Evolutionary conservation across 768 basidiomycete species (phyloP), one percentile per base, ranked within the genome.

Genomic region (Cystobasidium tubakii): DNA sequence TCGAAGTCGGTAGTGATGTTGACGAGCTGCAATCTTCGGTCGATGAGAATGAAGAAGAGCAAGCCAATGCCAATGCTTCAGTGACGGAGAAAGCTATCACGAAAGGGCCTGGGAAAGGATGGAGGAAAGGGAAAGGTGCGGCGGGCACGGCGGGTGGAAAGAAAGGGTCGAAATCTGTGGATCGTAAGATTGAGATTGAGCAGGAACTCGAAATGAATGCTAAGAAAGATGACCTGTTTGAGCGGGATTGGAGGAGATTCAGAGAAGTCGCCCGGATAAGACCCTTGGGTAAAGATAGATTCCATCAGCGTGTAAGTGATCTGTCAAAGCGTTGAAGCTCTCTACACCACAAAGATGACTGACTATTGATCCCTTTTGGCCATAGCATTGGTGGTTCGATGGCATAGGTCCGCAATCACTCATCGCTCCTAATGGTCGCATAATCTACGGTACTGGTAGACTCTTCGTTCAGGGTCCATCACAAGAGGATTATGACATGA

Each of bases 401-500:
- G 74, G 74, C 46, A 72, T 75, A 25, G 74, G 74, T 60, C 57
- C 67, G 12, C 50, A 77, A 76, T 70, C 74, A 17, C 73, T 79
- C 23, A 42, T 76, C 23, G 69, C 67, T 21, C 75, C 43, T 0
- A 88, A 87, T 76, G 90, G 90, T 19, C 90, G 90, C 1, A 86
- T 87, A 33, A 86, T 89, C 80, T 95, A 91, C 79, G 92, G 92
- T 12, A 88, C 92, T 23, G 96, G 93, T 4, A 84, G 95, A 66
- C 79, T 99, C 62, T 96, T 97, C 80, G 82, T 99, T 33, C 96
- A 99, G 81, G 96, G 95, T 0, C 91, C 91, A 29, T 90, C 88
- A 76, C 87, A 88, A 77, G 86, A 87, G 79, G 96, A 97, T 75
- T 77, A 86, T 71, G 88, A 90, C 73, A 81, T 89, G n/a, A 81